Evolutionary conservation across 345 rosid species (phyloP).

Genomic region (Hevea brasiliensis): DNA sequence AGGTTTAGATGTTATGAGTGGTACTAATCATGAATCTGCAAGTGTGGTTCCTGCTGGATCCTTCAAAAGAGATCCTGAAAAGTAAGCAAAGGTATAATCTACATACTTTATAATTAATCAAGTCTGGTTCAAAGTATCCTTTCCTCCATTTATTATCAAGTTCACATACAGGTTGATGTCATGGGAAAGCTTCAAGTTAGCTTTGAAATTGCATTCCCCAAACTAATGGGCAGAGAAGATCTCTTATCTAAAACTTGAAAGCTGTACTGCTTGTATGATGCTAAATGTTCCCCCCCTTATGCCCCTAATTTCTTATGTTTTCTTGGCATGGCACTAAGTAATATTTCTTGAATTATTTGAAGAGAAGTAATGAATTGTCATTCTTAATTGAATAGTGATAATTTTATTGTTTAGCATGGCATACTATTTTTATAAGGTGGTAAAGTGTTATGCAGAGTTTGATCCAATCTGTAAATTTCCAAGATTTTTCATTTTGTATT

Average conservation of each 20-base stretch:
- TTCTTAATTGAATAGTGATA: background rate
- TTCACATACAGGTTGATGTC: background rate
- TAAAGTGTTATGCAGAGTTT: background rate
- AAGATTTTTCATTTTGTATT: too few relatives aligned
- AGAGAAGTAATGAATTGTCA: background rate
- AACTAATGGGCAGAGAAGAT: background rate
- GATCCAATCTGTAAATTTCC: background rate
- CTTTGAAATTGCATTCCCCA: background rate
- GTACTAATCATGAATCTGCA: conserved; percentile 50
- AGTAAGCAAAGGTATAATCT: conserved; percentile 46
- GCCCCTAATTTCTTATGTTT: too few relatives aligned
- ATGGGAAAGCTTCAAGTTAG: background rate
- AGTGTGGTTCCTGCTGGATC: conserved; percentile 60
- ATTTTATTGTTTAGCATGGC: background rate
- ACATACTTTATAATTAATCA: background rate
- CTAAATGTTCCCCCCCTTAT: too few relatives aligned
- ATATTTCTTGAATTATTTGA: background rate
- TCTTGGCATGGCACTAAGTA: background rate
- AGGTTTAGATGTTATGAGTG: conserved; percentile 52
- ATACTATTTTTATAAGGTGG: background rate
- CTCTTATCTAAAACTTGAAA: background rate
- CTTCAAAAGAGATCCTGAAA: conserved; percentile 60
- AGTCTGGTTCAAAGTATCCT: background rate
- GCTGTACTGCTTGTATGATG: background rate
- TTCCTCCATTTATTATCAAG: background rate